Evolutionary conservation across 768 basidiomycete genomes (phyloP), one percentile per base, ranked within the genome.

Genomic region (Trametes maxima): DNA sequence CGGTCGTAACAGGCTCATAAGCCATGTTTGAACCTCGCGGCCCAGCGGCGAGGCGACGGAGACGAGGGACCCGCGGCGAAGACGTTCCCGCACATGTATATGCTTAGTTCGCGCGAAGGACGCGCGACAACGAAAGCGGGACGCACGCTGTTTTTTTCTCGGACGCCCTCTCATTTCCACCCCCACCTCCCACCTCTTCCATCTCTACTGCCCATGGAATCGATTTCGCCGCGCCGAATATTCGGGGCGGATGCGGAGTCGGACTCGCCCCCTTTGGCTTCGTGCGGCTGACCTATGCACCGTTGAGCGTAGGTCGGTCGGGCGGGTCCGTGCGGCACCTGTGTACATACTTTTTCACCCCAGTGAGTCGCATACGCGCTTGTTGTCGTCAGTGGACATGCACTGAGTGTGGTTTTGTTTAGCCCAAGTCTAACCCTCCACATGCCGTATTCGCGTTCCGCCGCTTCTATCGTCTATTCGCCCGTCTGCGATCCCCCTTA

Each of bases 251-350:
- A 21, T 50, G 12, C 56, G 46, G 56, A 47, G 37, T 57, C 57
- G 48, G 48, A 50, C 40, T 36, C 28, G 48, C 48, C 57, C 25
- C 22, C 17, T 16, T 16, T 40, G 16, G 3, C 21, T 16, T 10
- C 24, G 39, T 3, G 17, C 12, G 39, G 12, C 19, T 24, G 19
- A 10, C 21, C 46, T 19, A 16, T 25, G 12, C 24, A 10, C 8
- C 11, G 19, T 22, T 12, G 44, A 25, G 11, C 13, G 46, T 16
- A 14, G 46, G 4, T 13, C 12, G 40, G 40, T 37, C 12, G 50
- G 46, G 62, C 52, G 62, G 52, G 57, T 63, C 62, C 44, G 39
- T 47, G 40, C 49, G 62, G 57, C 62, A 57, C 57, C 61, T 33
- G 56, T 57, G 62, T 63, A 57, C 49, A 58, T 54, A 63, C 24